Base-by-base conservation (phyloP, 148 eudicot species). In the Polygonum aviculare region DNA sequence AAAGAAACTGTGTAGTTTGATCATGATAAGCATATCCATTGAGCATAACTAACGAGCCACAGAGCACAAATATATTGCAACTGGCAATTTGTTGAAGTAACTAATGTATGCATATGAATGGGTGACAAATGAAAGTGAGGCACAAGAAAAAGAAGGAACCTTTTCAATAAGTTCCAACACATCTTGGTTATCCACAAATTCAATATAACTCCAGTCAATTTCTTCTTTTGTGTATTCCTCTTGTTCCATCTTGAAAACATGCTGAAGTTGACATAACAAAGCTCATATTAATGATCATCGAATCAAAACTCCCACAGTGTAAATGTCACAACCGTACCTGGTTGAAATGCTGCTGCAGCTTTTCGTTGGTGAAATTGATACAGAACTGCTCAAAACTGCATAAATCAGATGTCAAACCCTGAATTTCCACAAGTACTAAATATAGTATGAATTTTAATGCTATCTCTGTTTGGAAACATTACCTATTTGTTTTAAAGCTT, bases 311-410 rank as follows among this genome's bases (percentile, higher is more conserved):
- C 2, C 45, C 11, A 12, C 36, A 36, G 15, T 36, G 0, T 3
- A 60, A 18, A 82, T 87, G 87, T 91, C 39, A 75, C 35, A 44
- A 54, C 36, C 15, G 39, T 76, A 93, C 98, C 97, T 93, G 97
- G 82, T 93, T 93, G 79, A 93, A 93, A 85, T 93, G 98, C 74
- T 94, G 98, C 77, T 94, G 98, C 75, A 94, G 88, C 87, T 94
- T 94, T 84, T 94, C 98, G 78, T 94, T 94, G 55, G 98, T 91
- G 79, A 79, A 94, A 82, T 94, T 94, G 79, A 94, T 94, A 80
- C 98, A 94, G 71, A 94, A 94, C 86, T 94, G 98, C 85, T 94
- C 97, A 84, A 94, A 94, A 85, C 98, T 94, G 88, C 87, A 84
- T 16, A 35, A 73, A 72, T 72, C 75, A 63, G 54, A 72, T 69